Evolutionary conservation across 2,329 filamentous ascomycete species (phyloP).

Genomic region (Colletotrichum spinosum): DNA sequence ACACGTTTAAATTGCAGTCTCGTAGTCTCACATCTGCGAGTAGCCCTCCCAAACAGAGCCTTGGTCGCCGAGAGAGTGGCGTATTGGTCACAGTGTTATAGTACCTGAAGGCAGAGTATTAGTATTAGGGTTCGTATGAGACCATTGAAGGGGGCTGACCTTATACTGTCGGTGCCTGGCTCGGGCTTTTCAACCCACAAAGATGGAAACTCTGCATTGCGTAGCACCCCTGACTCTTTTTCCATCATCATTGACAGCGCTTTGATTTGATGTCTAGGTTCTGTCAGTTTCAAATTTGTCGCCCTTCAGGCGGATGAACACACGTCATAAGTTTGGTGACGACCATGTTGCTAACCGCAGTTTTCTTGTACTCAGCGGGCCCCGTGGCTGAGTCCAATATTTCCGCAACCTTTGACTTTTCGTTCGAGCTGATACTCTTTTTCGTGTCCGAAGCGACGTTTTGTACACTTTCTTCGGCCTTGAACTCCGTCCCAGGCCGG

Average conservation of each 20-base stretch:
- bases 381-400: neutral
- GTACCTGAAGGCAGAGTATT: neutral
- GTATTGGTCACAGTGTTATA: neutral
- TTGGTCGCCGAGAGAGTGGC: neutral
- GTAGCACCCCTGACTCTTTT: neutral
- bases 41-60: neutral
- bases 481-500: neutral
- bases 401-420: neutral
- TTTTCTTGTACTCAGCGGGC: neutral
- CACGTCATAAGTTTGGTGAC: neutral
- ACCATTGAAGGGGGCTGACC: neutral
- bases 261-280: neutral
- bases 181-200: neutral
- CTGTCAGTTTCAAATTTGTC: neutral
- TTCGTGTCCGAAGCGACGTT: neutral
- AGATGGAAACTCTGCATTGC: neutral
- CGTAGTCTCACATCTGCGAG: neutral
- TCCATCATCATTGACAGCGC: neutral
- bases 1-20: neutral
- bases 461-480: neutral
- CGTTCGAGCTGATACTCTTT: neutral
- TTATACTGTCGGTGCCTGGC: neutral
- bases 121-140: neutral
- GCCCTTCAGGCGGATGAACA: neutral
- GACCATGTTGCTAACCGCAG: neutral